Conservation (phyloP, 2,329 filamentous ascomycete species). For the Xylaria digitata region DNA sequence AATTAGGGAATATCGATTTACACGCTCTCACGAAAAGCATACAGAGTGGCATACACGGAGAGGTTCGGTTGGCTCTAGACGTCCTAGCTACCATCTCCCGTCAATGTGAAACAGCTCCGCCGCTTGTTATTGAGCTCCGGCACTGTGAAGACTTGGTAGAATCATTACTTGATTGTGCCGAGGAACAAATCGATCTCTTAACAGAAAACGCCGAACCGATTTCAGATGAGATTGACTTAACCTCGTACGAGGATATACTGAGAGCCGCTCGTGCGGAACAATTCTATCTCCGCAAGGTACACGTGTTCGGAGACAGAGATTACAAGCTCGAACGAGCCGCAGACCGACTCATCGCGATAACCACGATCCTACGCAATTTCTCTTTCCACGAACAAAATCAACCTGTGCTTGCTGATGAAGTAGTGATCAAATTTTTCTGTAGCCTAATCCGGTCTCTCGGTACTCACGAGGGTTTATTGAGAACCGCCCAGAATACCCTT, state of each 20-base stretch:
- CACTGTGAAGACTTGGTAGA: conserved; percentile 91
- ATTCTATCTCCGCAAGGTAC: conserved; percentile 76
- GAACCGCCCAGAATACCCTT: conserved; percentile 83
- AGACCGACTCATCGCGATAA: conserved; percentile 88
- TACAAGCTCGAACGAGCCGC: conserved; percentile 89
- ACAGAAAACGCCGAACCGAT: conserved; percentile 86
- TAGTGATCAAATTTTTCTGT: conserved; percentile 85
- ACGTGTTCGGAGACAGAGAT: conserved; percentile 77
- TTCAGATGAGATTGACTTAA: conserved; percentile 85
- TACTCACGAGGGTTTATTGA: conserved; percentile 86
- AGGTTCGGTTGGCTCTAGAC: conserved; percentile 91
- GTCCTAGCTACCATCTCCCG: conserved; percentile 75
- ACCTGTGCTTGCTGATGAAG: conserved; percentile 75
- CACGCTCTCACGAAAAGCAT: conserved; percentile 89
- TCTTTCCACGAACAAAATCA: conserved; percentile 86
- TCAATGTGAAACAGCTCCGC: conserved; percentile 71
- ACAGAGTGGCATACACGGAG: conserved; percentile 87
- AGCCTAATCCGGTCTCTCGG: conserved; percentile 87
- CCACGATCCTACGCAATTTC: conserved; percentile 90
- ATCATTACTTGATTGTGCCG: conserved; percentile 87
- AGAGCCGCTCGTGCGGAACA: conserved; percentile 81
- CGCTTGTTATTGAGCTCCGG: conserved; percentile 74
- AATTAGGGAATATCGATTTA: conserved; percentile 90
- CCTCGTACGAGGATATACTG: conserved; percentile 87
- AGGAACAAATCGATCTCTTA: conserved; percentile 87